These are phyloP conservation scores for Globisporangium nagaii DNA, from an alignment of 352 stramenopile genomes.

Conservation along the genomic window DNA sequence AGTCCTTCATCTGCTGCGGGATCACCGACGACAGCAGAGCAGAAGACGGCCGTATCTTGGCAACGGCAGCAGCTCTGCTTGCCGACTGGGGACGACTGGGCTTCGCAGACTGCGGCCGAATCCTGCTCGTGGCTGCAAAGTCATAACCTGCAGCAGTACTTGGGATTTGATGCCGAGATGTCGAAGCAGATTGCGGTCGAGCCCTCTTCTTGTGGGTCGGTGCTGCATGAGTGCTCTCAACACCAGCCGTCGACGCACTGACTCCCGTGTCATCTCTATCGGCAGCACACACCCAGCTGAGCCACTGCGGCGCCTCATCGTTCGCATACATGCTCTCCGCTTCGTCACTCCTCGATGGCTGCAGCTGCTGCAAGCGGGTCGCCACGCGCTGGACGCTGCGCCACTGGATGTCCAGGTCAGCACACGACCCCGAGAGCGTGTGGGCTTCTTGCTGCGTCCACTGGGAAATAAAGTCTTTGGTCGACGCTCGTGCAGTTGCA, in stretches of 20 bases:
- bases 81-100: no score
- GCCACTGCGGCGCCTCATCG: constrained; percentile 4
- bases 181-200: constrained; percentile 30
- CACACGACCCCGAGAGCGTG: not conserved
- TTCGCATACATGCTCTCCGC: constrained; percentile 14
- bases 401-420: constrained; percentile 11
- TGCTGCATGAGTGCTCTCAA: not conserved
- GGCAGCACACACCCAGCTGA: not conserved
- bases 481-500: constrained; percentile 4
- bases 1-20: constrained; percentile 9
- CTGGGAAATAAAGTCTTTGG: constrained; percentile 20
- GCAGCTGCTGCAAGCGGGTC: constrained; percentile 10
- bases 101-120: constrained; percentile 13
- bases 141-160: not conserved
- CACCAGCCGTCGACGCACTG: no score
- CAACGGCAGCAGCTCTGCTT: not conserved
- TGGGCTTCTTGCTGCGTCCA: constrained; percentile 19
- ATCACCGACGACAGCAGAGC: not conserved
- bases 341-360: constrained; percentile 9
- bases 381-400: constrained; percentile 22
- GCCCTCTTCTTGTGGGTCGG: not conserved
- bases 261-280: constrained; percentile 7
- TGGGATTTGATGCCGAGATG: not conserved
- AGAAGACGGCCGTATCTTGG: no score
- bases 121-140: not conserved